A percentile compares a stretch with the other conserved stretches of the same genome.
phyloP scores from a whole-genome alignment of 2,329 filamentous ascomycete genomes.

The Kalaharituber pfeilii region DNA sequence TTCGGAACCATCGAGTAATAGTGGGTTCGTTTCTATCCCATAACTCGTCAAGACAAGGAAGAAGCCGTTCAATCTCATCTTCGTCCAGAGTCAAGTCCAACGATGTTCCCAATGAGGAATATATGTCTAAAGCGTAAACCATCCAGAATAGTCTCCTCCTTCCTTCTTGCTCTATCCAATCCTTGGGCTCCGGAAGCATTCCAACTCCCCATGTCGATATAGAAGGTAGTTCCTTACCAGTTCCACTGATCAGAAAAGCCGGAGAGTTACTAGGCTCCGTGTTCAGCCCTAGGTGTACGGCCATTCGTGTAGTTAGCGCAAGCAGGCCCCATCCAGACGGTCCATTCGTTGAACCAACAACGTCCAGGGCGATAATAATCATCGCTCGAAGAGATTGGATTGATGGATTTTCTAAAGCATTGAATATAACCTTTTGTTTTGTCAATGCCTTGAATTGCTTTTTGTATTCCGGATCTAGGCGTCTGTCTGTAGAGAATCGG shows the following conservation, averaged over 20 bases:
- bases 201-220: slow-evolving; percentile 81
- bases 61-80: slow-evolving; percentile 68
- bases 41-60: slow-evolving; percentile 74
- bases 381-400: slow-evolving; percentile 76
- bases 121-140: slow-evolving; percentile 77
- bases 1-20: slow-evolving; percentile 66
- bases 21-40: slow-evolving; percentile 71
- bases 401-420: slow-evolving; percentile 76
- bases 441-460: slow-evolving; percentile 61
- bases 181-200: slow-evolving; percentile 62
- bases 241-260: slow-evolving; percentile 33
- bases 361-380: slow-evolving; percentile 69
- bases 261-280: slow-evolving; percentile 70
- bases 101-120: slow-evolving; percentile 76
- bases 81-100: slow-evolving; percentile 85
- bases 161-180: slow-evolving; percentile 81
- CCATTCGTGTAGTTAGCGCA: slow-evolving; percentile 70
- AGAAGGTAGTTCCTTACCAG: slow-evolving; percentile 36
- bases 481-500: slow-evolving; percentile 60
- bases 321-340: slow-evolving; percentile 85
- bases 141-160: slow-evolving; percentile 80
- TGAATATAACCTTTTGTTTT: slow-evolving; percentile 71
- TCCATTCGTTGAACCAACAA: slow-evolving; percentile 73
- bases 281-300: slow-evolving; percentile 71
- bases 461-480: slow-evolving; percentile 55